These are phyloP conservation scores for Orbilia brochopaga DNA, from an alignment of 2,329 filamentous ascomycete species.

Conservation along the genomic window DNA sequence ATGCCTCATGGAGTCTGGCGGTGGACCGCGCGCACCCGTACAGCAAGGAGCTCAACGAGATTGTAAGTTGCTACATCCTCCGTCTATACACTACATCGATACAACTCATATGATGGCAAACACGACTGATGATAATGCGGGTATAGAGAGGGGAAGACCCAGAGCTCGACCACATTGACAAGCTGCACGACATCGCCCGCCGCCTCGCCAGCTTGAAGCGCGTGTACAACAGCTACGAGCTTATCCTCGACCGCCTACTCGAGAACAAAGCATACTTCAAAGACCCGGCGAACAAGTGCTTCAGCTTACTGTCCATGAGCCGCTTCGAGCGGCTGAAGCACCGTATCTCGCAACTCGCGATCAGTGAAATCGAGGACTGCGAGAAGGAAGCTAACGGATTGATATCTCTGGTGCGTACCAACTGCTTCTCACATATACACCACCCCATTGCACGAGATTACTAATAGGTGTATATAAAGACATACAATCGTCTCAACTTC, in stretches of 20 bases:
- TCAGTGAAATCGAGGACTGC: constrained; percentile 70
- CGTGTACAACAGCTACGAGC: constrained; percentile 68
- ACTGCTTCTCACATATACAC: background rate
- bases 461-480: constrained; percentile 54
- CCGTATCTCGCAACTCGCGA: constrained; percentile 67
- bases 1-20: constrained; percentile 67
- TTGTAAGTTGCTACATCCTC: constrained; percentile 58
- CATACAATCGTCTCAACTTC: constrained; percentile 64
- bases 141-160: constrained; percentile 66
- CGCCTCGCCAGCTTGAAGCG: constrained; percentile 68
- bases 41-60: constrained; percentile 61
- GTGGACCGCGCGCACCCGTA: constrained; percentile 65
- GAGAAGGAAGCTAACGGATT: constrained; percentile 63
- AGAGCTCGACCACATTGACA: constrained; percentile 60
- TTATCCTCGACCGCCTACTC: constrained; percentile 63
- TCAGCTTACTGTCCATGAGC: constrained; percentile 61
- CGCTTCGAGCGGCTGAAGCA: constrained; percentile 68
- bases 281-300: constrained; percentile 59
- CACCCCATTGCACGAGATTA: background rate
- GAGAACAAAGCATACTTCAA: constrained; percentile 62
- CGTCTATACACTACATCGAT: background rate
- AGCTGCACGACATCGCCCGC: constrained; percentile 67
- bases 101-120: constrained; percentile 58
- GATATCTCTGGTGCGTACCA: constrained; percentile 56
- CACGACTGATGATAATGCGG: no score